Evolutionary conservation across 306 rosid species (phyloP).

Genomic region (Fragaria nilgerrensis): DNA sequence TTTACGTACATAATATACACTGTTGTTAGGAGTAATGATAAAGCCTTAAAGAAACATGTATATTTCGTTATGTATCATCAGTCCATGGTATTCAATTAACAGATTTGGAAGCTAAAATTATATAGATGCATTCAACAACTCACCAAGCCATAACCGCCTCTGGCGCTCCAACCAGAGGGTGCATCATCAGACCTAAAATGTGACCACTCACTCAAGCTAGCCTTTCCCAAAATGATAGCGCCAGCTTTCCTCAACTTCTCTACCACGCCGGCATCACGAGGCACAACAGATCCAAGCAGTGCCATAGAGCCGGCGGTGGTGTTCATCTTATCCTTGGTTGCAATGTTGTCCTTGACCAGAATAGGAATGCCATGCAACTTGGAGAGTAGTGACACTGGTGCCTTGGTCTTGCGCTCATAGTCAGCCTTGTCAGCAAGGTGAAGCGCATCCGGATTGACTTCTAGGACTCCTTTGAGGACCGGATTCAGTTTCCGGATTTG

Average conservation of each 20-base stretch:
- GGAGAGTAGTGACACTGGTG: neutral
- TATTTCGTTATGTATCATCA: neutral
- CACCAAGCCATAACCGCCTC: constrained; percentile 54
- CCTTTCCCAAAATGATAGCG: constrained; percentile 61
- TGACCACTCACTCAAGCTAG: constrained; percentile 54
- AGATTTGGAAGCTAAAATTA: neutral
- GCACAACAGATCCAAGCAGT: constrained; percentile 52
- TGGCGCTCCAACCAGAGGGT: constrained; percentile 50
- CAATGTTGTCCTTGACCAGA: constrained; percentile 58
- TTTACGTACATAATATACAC: neutral
- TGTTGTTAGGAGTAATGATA: neutral
- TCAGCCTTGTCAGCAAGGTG: constrained; percentile 64
- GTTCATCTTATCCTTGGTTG: constrained; percentile 51
- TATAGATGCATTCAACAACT: neutral
- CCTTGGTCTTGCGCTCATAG: constrained; percentile 29
- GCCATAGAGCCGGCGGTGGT: constrained; percentile 63
- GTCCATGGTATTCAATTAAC: neutral
- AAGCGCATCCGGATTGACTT: constrained; percentile 63
- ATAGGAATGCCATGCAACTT: constrained; percentile 62
- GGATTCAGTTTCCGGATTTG: constrained; percentile 50
- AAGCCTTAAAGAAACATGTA: neutral
- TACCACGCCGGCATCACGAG: constrained; percentile 60
- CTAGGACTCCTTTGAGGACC: constrained; percentile 52
- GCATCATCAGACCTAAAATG: constrained; percentile 25
- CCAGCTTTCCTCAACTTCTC: constrained; percentile 48